Conservation (phyloP, 108 stramenopile genomes). For the Aurantiochytrium sp. region DNA sequence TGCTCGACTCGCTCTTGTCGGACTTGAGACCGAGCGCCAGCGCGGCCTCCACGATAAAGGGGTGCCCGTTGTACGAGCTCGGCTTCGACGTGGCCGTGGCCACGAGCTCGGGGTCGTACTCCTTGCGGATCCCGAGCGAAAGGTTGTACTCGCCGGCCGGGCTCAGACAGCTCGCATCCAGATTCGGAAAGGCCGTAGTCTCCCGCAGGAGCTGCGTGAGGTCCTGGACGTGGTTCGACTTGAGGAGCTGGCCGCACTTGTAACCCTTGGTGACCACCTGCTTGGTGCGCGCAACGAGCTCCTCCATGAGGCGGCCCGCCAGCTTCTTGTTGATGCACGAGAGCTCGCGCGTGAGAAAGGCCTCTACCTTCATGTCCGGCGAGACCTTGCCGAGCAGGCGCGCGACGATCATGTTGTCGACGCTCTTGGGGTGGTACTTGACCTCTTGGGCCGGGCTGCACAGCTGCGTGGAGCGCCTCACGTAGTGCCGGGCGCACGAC, state of each 20-base stretch:
- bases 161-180: conserved; percentile 79
- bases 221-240: conserved; percentile 62
- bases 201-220: conserved; percentile 75
- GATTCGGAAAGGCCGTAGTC: conserved; percentile 73
- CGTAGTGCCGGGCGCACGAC: conserved; percentile 32
- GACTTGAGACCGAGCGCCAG: conserved; percentile 85
- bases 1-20: conserved; percentile 31
- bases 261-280: conserved; percentile 45
- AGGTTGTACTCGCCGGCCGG: conserved; percentile 96
- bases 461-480: conserved; percentile 72
- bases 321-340: conserved; percentile 60
- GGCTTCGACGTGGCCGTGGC: conserved; percentile 72
- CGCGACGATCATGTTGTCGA: conserved; percentile 84
- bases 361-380: conserved; percentile 56
- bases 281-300: conserved; percentile 45
- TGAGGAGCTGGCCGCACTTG: conserved; percentile 27
- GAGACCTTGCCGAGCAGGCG: conserved; percentile 70
- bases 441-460: conserved; percentile 77
- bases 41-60: conserved; percentile 92
- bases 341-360: conserved; percentile 72
- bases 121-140: conserved; percentile 87
- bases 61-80: conserved; percentile 82
- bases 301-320: conserved; percentile 59
- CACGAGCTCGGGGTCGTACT: conserved; percentile 76
- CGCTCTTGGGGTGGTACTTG: conserved; percentile 84